A percentile compares a stretch with the other conserved stretches of the same genome.
Evolutionary conservation across 108 stramenopile species (phyloP).

Genomic region (Skeletonema tropicum): DNA sequence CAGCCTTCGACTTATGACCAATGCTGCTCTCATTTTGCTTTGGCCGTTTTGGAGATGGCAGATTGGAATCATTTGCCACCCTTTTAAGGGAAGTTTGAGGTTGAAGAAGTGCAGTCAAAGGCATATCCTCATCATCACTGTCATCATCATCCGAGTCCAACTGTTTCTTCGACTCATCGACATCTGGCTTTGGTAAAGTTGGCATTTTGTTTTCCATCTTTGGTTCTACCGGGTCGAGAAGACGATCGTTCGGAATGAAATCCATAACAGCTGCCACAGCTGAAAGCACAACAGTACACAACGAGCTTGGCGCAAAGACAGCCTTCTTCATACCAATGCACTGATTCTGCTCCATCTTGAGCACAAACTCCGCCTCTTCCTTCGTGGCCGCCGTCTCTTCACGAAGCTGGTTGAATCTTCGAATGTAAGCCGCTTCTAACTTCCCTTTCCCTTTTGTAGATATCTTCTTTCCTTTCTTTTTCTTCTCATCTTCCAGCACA

Average conservation of each 20-base stretch:
- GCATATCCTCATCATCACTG: constrained; percentile 58
- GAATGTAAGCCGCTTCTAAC: constrained; percentile 70
- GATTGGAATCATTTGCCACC: neutral
- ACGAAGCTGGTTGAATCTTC: constrained; percentile 59
- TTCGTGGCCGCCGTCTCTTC: constrained; percentile 45
- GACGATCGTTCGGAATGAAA: constrained; percentile 43
- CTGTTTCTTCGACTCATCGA: neutral
- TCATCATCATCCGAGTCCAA: constrained; percentile 27
- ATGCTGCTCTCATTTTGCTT: constrained; percentile 17
- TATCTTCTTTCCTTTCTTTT: neutral
- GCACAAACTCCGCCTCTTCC: constrained; percentile 72
- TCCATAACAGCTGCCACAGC: constrained; percentile 49
- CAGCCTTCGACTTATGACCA: constrained; percentile 15
- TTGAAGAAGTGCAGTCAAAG: constrained; percentile 34
- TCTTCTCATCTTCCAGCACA: constrained; percentile 5
- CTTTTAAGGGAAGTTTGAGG: constrained; percentile 24
- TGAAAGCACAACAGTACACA: constrained; percentile 73
- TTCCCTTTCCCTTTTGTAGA: constrained; percentile 49
- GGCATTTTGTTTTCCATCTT: constrained; percentile 1
- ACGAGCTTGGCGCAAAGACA: constrained; percentile 64
- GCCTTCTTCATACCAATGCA: constrained; percentile 55
- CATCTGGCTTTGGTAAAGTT: neutral
- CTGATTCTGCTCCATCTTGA: constrained; percentile 80
- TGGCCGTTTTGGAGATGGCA: constrained; percentile 23
- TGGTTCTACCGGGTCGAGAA: neutral